Base-by-base conservation (phyloP, 2,329 filamentous ascomycete species). In the Fusarium setosum region DNA sequence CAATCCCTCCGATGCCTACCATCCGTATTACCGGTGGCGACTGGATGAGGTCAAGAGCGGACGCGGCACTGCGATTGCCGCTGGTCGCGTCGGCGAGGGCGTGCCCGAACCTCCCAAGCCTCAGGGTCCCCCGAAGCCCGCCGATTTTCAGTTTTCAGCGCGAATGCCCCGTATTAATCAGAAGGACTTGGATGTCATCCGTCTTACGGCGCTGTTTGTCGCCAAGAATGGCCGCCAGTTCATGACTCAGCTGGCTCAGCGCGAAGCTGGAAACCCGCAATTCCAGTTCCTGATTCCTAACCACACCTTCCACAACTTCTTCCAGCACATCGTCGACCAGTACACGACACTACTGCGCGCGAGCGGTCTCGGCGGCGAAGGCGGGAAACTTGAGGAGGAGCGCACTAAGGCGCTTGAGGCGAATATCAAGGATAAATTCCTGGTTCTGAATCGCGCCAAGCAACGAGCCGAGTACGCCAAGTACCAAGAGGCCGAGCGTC, bases 91-190 rank as follows among this genome's bases (percentile, higher is more conserved):
- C 40, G 90, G 86, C 59, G 92, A 94, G 70, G 80, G 83, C 13
- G 82, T 82, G 38, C 80, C 77, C 15, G 81, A 82, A 49, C 81
- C 81, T 35, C 82, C 82, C 55, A 93, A 92, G 75, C 90, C 93
- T 40, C 88, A 92, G 77, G 95, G 94, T 20, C 95, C 95, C 8
- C 89, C 91, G 40, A 89, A 94, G 73, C 96, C 96, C 15, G 87
- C 92, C 57, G 91, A 94, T 72, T 98, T 96, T 74, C 88, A 92
- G 70, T 99, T 97, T 81, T 97, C 93, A 56, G 94, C 96, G 70
- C 92, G 94, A 76, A 97, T 98, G 93, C 96, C 96, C 58, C 95
- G 94, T 70, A 97, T 99, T 81, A 97, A 91, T 79, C 93, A 96
- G 67, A 92, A 97, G 78, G 96, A 99, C 84, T 82, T 98, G 65